Percentiles rank a stretch among this genome's conserved stretches.
These are phyloP conservation scores for Mariannaea sp. DNA, from an alignment of 2,329 filamentous ascomycete species.

Conservation along the genomic window DNA sequence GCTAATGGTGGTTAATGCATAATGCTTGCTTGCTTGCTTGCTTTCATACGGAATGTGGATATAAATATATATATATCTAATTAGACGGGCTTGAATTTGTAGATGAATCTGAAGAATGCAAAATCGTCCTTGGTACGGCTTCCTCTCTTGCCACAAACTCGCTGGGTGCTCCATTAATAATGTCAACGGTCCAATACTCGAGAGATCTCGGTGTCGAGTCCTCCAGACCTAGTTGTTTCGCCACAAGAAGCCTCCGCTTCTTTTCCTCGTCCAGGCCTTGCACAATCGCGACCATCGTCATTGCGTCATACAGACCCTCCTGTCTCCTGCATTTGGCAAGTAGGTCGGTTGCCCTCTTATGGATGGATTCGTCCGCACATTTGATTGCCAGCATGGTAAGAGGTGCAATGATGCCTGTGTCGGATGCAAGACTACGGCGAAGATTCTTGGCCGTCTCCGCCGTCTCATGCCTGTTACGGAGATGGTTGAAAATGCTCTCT, in stretches of 20 bases:
- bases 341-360: conserved; percentile 10
- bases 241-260: neutral
- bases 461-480: conserved; percentile 1
- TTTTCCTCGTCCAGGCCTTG: conserved; percentile 2
- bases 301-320: conserved; percentile 27
- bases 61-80: neutral
- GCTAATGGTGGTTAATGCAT: too few species aligned
- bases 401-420: conserved; percentile 26
- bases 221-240: neutral
- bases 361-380: conserved; percentile 21
- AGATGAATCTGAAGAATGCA: neutral
- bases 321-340: conserved; percentile 19
- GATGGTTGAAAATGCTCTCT: conserved; percentile 13
- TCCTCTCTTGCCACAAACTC: neutral
- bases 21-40: too few species aligned
- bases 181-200: conserved; percentile 12
- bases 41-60: too few species aligned
- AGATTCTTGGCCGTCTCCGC: conserved; percentile 9
- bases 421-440: conserved; percentile 24
- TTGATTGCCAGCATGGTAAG: conserved; percentile 25
- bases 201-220: conserved; percentile 1
- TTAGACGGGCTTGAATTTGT: neutral
- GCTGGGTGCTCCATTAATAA: neutral
- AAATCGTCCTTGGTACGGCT: neutral
- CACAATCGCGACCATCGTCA: conserved; percentile 15